These are phyloP conservation scores for Hemileccinum rubropunctum DNA, from an alignment of 768 basidiomycete species.

Conservation along the genomic window DNA sequence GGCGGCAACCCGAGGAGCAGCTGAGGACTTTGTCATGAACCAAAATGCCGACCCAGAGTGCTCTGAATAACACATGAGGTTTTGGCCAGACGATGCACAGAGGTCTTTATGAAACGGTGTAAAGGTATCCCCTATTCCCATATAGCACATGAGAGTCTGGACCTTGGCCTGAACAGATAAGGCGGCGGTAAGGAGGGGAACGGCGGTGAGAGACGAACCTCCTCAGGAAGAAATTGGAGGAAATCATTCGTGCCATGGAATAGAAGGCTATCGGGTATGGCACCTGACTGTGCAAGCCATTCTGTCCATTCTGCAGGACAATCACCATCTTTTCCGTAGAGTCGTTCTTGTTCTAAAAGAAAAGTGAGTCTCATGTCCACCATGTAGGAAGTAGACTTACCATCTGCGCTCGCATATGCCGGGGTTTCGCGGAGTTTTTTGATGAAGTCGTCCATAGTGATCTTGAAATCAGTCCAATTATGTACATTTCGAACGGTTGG, in stretches of 20 bases:
- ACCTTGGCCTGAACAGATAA: constrained; percentile 47
- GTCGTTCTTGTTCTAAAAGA: constrained; percentile 50
- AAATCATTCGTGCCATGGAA: constrained; percentile 57
- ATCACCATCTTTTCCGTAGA: constrained; percentile 76
- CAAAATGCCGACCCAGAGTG: constrained; percentile 71
- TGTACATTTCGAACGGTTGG: constrained; percentile 64
- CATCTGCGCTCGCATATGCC: constrained; percentile 36
- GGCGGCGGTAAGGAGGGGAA: neutral
- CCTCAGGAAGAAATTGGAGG: constrained; percentile 50
- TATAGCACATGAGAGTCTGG: constrained; percentile 83
- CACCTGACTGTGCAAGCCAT: constrained; percentile 48
- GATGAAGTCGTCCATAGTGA: constrained; percentile 55
- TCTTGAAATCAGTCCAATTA: constrained; percentile 49
- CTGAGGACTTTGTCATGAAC: constrained; percentile 77
- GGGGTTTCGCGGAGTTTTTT: constrained; percentile 37
- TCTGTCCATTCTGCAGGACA: constrained; percentile 66
- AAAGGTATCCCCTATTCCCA: constrained; percentile 79
- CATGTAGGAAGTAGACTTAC: constrained; percentile 25
- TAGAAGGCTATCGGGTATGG: constrained; percentile 52
- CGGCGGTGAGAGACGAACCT: constrained; percentile 36
- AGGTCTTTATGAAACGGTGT: constrained; percentile 85
- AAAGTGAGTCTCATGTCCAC: neutral
- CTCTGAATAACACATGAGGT: constrained; percentile 83
- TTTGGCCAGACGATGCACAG: constrained; percentile 82
- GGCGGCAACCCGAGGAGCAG: constrained; percentile 49